Base-by-base conservation (phyloP, 1,284 basidiomycete genomes). In the Spongiforma sp. region DNA sequence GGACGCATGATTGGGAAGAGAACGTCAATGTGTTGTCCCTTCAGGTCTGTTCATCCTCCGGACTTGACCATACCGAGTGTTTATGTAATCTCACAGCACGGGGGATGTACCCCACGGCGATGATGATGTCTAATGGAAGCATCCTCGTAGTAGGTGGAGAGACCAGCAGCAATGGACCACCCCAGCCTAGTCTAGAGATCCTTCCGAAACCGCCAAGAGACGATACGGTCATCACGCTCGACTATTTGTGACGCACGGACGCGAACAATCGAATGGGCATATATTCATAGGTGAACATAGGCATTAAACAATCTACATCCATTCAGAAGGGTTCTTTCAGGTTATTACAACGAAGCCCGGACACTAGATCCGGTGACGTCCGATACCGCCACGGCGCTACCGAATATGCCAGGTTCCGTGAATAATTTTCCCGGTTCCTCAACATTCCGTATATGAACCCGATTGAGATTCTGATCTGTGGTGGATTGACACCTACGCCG, bases 301-400 rank as follows among this genome's bases (percentile, higher is more conserved):
- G 6, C 2, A 0, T 5, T 6, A 4, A 2, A 1, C 33, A 32
- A 4, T 1, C 28, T 67, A n/a, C 10, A 17, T 62, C 62, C 61
- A 34, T 21, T 37, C 6, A 53, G 4, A 60, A 32, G 52, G 9
- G 26, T 8, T 34, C 36, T 7, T 54, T 46, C 62, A 90, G 89
- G 84, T 3, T 92, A 93, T 71, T 93, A 88, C 78, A 93, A 93
- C 67, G 89, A 93, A 74, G 91, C 91, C 1, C 85, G 91, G n/a
- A 85, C 92, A 64, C 80, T 93, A 19, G 83, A 93, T 65, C 86
- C 88, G 1, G 78, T 74, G 6, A 90, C 84, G 0, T 90, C 93
- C 67, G 75, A 81, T 30, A 93, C 91, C 1, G 74, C 86, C 60
- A 78, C 76, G 6, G 76, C 81, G 15, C 77, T 94, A 3, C 91